Conservation (phyloP, 2,329 filamentous ascomycete species). For the Sphaerulina vaccinii region DNA sequence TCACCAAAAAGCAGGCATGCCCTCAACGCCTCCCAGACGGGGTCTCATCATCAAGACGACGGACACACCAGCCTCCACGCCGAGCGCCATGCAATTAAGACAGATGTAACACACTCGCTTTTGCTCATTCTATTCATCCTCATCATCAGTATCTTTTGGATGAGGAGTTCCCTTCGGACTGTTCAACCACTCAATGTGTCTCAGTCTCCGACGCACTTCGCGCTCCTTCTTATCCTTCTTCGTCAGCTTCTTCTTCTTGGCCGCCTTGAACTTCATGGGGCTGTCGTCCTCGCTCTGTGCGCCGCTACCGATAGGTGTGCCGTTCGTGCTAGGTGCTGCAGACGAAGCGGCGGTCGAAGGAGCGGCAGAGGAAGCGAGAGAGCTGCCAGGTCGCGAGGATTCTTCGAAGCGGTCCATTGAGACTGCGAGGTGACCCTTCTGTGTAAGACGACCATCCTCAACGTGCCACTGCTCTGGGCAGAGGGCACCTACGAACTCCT, state of each 20-base stretch:
- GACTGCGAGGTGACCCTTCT: slow-evolving; percentile 74
- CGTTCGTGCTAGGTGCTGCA: slow-evolving; percentile 34
- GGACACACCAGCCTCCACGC: neutral
- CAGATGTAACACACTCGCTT: neutral
- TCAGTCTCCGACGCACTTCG: slow-evolving; percentile 79
- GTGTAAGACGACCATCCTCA: slow-evolving; percentile 78
- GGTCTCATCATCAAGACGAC: slow-evolving; percentile 5
- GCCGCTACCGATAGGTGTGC: slow-evolving; percentile 35
- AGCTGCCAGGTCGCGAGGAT: slow-evolving; percentile 61
- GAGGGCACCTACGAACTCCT: slow-evolving; percentile 94
- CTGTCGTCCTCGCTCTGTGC: slow-evolving; percentile 68
- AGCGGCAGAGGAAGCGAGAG: slow-evolving; percentile 63
- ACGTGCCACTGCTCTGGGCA: slow-evolving; percentile 97
- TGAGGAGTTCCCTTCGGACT: slow-evolving; percentile 71
- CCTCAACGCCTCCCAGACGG: slow-evolving; percentile 8
- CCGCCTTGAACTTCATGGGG: slow-evolving; percentile 83
- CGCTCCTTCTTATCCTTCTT: slow-evolving; percentile 94
- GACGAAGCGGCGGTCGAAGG: slow-evolving; percentile 56
- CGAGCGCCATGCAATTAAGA: slow-evolving; percentile 14
- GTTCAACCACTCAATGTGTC: slow-evolving; percentile 77
- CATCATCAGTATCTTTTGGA: slow-evolving; percentile 74
- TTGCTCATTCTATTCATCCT: slow-evolving; percentile 44
- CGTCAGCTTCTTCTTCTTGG: slow-evolving; percentile 98
- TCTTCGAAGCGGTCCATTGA: slow-evolving; percentile 86
- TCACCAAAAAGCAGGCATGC: neutral